Conservation (phyloP, 352 stramenopile species). For the Globisporangium recalcitrans region DNA sequence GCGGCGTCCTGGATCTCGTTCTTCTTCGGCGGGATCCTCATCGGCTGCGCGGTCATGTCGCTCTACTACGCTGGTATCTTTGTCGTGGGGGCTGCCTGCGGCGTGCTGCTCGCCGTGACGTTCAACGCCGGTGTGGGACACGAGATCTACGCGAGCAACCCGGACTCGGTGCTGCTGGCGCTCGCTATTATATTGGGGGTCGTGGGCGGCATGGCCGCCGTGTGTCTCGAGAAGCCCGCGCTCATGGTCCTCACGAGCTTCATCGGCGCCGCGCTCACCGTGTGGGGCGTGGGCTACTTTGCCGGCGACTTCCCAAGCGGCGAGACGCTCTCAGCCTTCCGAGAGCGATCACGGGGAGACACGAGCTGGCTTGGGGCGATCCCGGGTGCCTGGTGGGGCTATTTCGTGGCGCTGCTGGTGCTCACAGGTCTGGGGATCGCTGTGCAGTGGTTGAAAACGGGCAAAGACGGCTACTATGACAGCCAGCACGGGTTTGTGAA, state of each 20-base stretch:
- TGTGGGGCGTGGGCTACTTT: conserved; percentile 66
- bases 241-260: conserved; percentile 47
- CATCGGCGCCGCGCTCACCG: conserved; percentile 31
- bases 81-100: conserved; percentile 47
- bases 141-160: conserved; percentile 49
- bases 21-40: conserved; percentile 45
- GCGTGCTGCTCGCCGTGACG: conserved; percentile 47
- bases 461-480: conserved; percentile 27
- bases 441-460: conserved; percentile 44
- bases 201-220: conserved; percentile 30
- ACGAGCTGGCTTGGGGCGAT: conserved; percentile 28
- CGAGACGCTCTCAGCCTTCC: conserved; percentile 37
- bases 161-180: conserved; percentile 47
- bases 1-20: conserved; percentile 72
- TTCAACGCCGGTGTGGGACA: conserved; percentile 54
- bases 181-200: conserved; percentile 41
- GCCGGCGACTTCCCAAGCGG: conserved; percentile 52
- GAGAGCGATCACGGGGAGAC: conserved; percentile 25
- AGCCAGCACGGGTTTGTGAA: conserved; percentile 9
- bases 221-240: conserved; percentile 56
- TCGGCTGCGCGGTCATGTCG: conserved; percentile 44
- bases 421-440: conserved; percentile 39
- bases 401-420: conserved; percentile 44
- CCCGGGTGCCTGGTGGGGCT: conserved; percentile 53
- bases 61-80: conserved; percentile 52